Base-by-base conservation (phyloP, 192 early-diverging fungal species). In the Oehlia diaphana region DNA sequence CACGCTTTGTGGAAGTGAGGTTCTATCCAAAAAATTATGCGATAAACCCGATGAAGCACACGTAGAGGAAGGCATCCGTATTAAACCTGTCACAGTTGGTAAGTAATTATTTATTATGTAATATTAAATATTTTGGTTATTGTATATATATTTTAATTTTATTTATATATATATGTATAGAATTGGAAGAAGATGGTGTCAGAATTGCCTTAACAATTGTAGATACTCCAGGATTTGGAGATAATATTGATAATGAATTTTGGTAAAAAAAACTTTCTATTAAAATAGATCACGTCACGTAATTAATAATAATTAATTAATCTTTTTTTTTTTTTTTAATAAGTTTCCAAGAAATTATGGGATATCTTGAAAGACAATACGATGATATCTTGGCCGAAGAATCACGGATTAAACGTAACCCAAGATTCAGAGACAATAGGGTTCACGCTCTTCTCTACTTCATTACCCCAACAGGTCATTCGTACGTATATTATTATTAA, bases 181-280 rank as follows among this genome's bases (percentile, higher is more conserved):
- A 99, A 77, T 92, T 99, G 86, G 96, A 99, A 81, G 97, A 98
- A 88, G 96, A 99, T 87, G 97, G 97, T 70, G 93, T 96, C 84
- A 95, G 95, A 86, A 94, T 99, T 63, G 92, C 96, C 62, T 91
- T 99, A 69, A 99, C 97, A 26, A 93, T 99, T 80, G 94, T 99
- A 50, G 98, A 99, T 85, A 99, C 98, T 62, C 97, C 98, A 47
- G 98, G 98, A 19, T 99, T 98, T 85, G 98, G 97, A 71, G 95
- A 98, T 83, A 94, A 96, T 79, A 93, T 98, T 77, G 97, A 99
- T 85, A 95, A 97, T 82, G 96, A 97, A 84, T 86, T 88, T 62
- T 94, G 94, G 95, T 96, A 90, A 79, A 74, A 7, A 37, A 42
- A 42, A 42, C 37, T 70, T 35, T 68, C 28, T 77, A 68, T 26